phyloP scores from a whole-genome alignment of 345 rosid species.

The Lenwebbia sp. region DNA sequence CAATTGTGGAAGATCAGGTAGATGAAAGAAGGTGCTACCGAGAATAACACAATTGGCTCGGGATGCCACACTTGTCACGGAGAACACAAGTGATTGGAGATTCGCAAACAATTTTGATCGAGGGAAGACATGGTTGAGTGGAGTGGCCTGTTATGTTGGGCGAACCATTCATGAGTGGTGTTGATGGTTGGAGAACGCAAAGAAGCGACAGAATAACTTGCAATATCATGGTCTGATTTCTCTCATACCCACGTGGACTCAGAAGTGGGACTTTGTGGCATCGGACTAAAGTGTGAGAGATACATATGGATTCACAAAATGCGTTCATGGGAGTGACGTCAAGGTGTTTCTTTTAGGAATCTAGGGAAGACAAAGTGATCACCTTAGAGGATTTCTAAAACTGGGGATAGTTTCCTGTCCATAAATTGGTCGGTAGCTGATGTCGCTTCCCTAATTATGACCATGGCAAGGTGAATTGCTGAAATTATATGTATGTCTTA shows the following conservation, averaged over 20 bases:
- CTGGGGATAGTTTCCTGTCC: neutral
- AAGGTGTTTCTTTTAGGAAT: neutral
- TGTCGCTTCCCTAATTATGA: neutral
- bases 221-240: neutral
- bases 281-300: neutral
- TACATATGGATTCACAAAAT: neutral
- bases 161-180: neutral
- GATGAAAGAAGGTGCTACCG: neutral
- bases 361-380: neutral
- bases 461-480: neutral
- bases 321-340: neutral
- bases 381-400: neutral
- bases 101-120: neutral
- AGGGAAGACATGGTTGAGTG: neutral
- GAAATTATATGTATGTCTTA: neutral
- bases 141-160: neutral
- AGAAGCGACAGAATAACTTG: accelerated
- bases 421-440: neutral
- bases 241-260: neutral
- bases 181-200: neutral
- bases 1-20: neutral
- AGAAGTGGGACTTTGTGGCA: neutral
- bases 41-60: neutral
- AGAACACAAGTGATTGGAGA: neutral
- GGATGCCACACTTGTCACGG: neutral